Conservation (phyloP, 2,329 filamentous ascomycete genomes). For the Lasiodiplodia sp. region DNA sequence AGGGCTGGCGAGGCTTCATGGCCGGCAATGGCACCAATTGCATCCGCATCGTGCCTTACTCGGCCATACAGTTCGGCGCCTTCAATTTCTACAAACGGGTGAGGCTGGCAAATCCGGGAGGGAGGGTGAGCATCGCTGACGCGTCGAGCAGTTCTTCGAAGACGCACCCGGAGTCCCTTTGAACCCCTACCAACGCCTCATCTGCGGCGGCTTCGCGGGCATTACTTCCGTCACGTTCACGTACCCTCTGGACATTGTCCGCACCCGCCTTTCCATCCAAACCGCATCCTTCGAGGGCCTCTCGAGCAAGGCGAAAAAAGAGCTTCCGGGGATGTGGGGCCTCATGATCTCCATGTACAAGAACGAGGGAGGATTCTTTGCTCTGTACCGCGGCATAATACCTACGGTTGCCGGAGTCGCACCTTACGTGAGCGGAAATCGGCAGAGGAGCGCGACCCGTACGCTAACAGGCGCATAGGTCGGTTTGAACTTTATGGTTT, state of each 20-base stretch:
- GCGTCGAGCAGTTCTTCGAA: conserved; percentile 71
- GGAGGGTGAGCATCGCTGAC: conserved; percentile 1
- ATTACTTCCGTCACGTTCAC: conserved; percentile 95
- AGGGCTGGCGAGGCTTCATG: conserved; percentile 98
- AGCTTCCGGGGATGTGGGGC: conserved; percentile 90
- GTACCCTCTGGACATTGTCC: conserved; percentile 96
- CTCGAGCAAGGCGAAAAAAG: conserved; percentile 50
- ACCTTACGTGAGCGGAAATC: conserved; percentile 70
- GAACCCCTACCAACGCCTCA: conserved; percentile 74
- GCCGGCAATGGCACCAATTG: conserved; percentile 98
- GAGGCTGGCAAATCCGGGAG: conserved; percentile 33
- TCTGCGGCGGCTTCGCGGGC: conserved; percentile 91
- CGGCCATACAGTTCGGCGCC: conserved; percentile 95
- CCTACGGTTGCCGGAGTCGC: conserved; percentile 95
- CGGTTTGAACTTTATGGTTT: conserved; percentile 98
- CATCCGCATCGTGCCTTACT: conserved; percentile 97
- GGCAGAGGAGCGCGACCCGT: conserved; percentile 50
- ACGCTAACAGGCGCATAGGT: conserved; percentile 63
- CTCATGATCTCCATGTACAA: conserved; percentile 86
- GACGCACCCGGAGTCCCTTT: conserved; percentile 76
- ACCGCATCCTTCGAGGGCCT: conserved; percentile 92
- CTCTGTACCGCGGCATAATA: conserved; percentile 92
- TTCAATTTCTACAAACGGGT: conserved; percentile 98
- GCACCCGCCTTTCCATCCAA: conserved; percentile 93
- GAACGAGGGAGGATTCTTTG: conserved; percentile 82